Base-by-base conservation (phyloP, 148 eudicot species). In the Dianthus caryophyllus region DNA sequence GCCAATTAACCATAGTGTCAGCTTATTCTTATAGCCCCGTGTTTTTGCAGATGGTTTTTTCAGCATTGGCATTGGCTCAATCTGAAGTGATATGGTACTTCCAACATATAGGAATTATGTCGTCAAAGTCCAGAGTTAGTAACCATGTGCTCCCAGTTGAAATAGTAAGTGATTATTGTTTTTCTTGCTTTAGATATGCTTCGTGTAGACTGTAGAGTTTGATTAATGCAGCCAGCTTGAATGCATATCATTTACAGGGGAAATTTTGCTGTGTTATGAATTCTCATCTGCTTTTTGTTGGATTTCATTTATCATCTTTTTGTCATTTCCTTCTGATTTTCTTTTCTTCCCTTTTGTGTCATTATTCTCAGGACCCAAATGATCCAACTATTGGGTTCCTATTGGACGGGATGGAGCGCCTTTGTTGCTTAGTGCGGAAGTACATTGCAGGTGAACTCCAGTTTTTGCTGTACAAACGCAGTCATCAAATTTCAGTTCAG, bases 21-120 rank as follows among this genome's bases (percentile, higher is more conserved):
- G 39, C 64, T 31, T 66, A 48, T 26, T 31, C 29, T 76, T 20
- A 54, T 26, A 27, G 1, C 65, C 43, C 68, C 39, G 73, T 48
- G 69, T 55, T 81, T 63, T 20, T 53, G 41, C 83, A 95, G 99
- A 90, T 95, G 99, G 99, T 95, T 49, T 90, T 90, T 85, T 95
- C 99, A 81, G 99, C 99, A 43, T 79, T 95, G 84, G 93, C 97
- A 69, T 85, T 95, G 69, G 97, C 96, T 68, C 99, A 95, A 68
- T 88, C 89, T 51, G 99, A 95, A 79, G 93, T 95, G 31, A 71
- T 82, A 58, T 95, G 99, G 99, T 95, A 95, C 71, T 95, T 95
- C 76, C 99, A 95, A 76, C 99, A 95, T 76, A 97, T 88, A 26
- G 99, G 99, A 70, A 76, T 95, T 66, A 77, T 81, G 64, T 85